Base-by-base conservation (phyloP, 208 protist species). In the Trypanosoma rangeli region DNA sequence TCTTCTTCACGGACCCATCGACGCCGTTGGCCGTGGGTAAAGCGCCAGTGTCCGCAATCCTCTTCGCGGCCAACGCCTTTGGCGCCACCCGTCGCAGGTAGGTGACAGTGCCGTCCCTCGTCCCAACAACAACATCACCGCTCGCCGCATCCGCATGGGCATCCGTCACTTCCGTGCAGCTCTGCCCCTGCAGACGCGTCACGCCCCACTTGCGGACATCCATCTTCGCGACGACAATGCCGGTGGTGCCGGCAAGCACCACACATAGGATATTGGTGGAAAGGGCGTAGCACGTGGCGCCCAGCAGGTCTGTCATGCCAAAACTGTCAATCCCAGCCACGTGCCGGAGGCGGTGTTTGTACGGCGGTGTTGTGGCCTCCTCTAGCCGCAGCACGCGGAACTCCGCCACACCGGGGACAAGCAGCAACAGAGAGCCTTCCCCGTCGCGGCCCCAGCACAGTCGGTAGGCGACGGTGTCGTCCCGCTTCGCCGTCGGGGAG, bases 121-220 rank as follows among this genome's bases (percentile, higher is more conserved):
- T 80, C 5, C 83, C 86, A 26, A 94, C 84, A 9, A 84, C 82
- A 4, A 92, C 74, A 63, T 92, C 84, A 0, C 89, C 89, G 0
- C n/a, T 91, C 22, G 9, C 53, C 22, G 46, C 20, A 73, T 85
- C 80, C 57, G 90, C 84, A 29, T 53, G 15, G 5, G 76, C 70
- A 50, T 80, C 79, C 44, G 61, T 85, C 26, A 86, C 69, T 60
- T 78, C 74, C n/a, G 75, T 61, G 76, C 78, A 90, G 22, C 29
- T 64, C 67, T 93, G 76, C 57, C 76, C 79, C 20, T 64, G 77
- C 69, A 85, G 72, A 9, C 78, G 78, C 33, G 74, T 77, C 67
- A 88, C 78, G 54, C 61, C 62, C 57, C 88, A 74, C 44, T 66
- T 79, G 28, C 75, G 80, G 52, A 50, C 66, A 28, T 89, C 79